These are phyloP conservation scores for Discostella stelligera DNA, from an alignment of 352 stramenopile genomes.

Conservation along the genomic window DNA sequence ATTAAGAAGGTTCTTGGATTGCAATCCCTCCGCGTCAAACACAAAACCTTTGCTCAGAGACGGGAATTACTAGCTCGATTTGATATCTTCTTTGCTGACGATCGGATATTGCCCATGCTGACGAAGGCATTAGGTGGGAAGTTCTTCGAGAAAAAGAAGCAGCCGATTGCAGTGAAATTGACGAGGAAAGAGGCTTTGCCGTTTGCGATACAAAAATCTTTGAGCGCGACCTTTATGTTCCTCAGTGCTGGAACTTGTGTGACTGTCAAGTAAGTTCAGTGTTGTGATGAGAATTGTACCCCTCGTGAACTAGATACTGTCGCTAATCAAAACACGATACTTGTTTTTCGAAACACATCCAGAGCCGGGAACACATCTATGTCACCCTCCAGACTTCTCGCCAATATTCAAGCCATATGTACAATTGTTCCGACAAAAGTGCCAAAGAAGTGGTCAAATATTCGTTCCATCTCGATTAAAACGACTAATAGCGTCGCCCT, in stretches of 20 bases:
- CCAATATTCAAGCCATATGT: constrained; percentile 62
- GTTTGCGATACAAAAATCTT: constrained; percentile 66
- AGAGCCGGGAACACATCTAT: constrained; percentile 69
- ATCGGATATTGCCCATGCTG: constrained; percentile 87
- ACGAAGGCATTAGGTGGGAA: constrained; percentile 81
- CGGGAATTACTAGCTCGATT: constrained; percentile 72
- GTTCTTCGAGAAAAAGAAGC: constrained; percentile 84
- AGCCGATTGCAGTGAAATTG: constrained; percentile 80
- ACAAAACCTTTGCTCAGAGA: constrained; percentile 63
- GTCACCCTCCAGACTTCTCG: constrained; percentile 44
- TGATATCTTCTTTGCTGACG: constrained; percentile 86
- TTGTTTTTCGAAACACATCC: too few species aligned
- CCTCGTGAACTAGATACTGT: too few species aligned
- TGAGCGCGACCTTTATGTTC: constrained; percentile 85
- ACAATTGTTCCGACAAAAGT: constrained; percentile 74
- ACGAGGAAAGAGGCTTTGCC: constrained; percentile 74
- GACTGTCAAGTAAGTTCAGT: constrained; percentile 85
- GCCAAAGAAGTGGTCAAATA: constrained; percentile 88
- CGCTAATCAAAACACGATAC: too few species aligned
- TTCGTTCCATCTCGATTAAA: constrained; percentile 91
- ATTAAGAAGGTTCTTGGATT: constrained; percentile 79
- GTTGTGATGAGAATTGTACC: too few species aligned
- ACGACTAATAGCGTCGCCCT: constrained; percentile 86
- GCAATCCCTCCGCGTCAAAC: constrained; percentile 69
- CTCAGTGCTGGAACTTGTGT: constrained; percentile 86